Percentiles rank a stretch among this genome's conserved stretches.
Conservation (phyloP, 2,329 filamentous ascomycete species). For the Fonsecaea nubica region DNA sequence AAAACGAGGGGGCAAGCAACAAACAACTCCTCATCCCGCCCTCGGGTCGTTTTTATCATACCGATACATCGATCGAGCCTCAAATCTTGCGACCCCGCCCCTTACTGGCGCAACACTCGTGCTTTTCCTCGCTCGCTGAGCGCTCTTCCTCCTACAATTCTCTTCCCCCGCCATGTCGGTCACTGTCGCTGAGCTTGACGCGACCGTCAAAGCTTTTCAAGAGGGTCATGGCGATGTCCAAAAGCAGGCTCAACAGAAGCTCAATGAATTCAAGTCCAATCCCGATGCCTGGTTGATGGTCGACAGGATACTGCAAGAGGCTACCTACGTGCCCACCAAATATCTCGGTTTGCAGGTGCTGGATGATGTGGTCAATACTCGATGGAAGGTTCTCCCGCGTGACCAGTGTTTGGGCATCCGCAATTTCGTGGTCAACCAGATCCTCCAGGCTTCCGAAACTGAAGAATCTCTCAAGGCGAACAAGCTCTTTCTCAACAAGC, state of each 20-base stretch:
- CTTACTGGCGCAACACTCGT: conserved; percentile 34
- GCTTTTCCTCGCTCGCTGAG: conserved; percentile 34
- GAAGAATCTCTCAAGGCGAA: conserved; percentile 86
- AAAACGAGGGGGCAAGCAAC: background rate
- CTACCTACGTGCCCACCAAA: conserved; percentile 94
- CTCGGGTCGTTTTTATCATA: conserved; percentile 23
- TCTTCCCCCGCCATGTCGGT: conserved; percentile 60
- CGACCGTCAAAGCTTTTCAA: conserved; percentile 94
- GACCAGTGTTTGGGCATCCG: conserved; percentile 98
- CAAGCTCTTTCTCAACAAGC: conserved; percentile 93
- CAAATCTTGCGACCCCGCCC: conserved; percentile 21
- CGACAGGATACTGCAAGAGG: conserved; percentile 93
- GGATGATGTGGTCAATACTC: conserved; percentile 97
- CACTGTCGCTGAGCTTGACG: conserved; percentile 93
- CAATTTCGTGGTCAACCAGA: conserved; percentile 98
- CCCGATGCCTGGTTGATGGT: conserved; percentile 97
- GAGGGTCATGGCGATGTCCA: conserved; percentile 88
- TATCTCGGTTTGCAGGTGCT: conserved; percentile 96
- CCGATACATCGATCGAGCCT: conserved; percentile 29
- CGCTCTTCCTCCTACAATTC: conserved; percentile 20
- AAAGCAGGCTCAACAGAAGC: conserved; percentile 55
- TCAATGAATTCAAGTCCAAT: conserved; percentile 83
- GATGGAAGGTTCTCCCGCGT: conserved; percentile 96
- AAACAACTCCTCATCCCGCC: conserved; percentile 12
- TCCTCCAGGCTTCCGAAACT: conserved; percentile 88